Conservation (phyloP, 148 eudicot genomes). For the Polygonum aviculare region DNA sequence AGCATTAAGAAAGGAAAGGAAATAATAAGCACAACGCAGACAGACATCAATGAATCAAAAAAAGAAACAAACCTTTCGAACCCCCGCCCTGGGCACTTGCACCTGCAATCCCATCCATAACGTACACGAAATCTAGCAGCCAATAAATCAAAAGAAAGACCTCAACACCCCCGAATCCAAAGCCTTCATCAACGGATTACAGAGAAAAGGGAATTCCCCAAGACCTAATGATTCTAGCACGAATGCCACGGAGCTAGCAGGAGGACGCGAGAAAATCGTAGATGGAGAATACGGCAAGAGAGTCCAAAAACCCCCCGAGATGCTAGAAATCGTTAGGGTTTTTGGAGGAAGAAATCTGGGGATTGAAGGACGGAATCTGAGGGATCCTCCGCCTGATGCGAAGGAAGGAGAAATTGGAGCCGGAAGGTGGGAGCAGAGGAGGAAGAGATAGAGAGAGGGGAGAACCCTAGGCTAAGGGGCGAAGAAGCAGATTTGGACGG, state of each 20-base stretch:
- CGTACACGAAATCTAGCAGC: neutral
- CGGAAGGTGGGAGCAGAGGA: conserved; percentile 5
- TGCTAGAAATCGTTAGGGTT: neutral
- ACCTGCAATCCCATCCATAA: conserved; percentile 13
- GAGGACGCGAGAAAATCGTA: neutral
- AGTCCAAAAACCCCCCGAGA: neutral
- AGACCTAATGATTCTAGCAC: neutral
- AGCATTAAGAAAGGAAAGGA: neutral
- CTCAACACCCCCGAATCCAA: neutral
- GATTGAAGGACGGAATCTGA: neutral
- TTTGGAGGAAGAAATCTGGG: neutral
- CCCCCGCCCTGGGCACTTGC: conserved; percentile 14
- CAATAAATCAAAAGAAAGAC: neutral
- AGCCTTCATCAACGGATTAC: neutral
- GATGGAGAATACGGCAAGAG: neutral
- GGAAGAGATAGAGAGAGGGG: neutral
- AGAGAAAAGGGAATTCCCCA: neutral
- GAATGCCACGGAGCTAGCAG: conserved; percentile 3
- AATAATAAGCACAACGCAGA: neutral
- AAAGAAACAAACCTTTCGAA: conserved; percentile 21
- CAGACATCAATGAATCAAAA: neutral
- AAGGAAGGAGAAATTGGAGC: neutral
- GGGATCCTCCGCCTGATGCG: conserved; percentile 3
- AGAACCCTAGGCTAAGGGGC: conserved; percentile 6
- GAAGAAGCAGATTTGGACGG: conserved; percentile 9